phyloP scores from a whole-genome alignment of 2,329 filamentous ascomycete genomes.

The Nannizziopsis arthrosporioides region DNA sequence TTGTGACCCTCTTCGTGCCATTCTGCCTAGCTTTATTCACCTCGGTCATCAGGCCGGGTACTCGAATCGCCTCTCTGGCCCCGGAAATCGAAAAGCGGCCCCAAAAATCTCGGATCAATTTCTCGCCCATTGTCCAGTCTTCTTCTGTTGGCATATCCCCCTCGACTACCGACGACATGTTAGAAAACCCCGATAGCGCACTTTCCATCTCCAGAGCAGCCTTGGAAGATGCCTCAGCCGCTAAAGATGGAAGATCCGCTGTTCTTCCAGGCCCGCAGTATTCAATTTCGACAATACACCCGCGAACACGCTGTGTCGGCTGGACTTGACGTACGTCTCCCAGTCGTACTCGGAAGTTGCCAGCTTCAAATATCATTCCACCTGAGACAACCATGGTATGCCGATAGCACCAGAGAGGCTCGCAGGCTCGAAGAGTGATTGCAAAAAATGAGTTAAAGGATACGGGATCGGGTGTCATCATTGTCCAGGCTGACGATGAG shows the following conservation, averaged over 20 bases:
- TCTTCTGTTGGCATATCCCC: constrained; percentile 20
- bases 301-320: constrained; percentile 28
- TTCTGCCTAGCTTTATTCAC: constrained; percentile 20
- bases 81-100: constrained; percentile 26
- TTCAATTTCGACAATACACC: constrained; percentile 36
- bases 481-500: constrained; percentile 22
- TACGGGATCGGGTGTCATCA: constrained; percentile 29
- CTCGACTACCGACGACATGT: background rate
- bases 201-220: background rate
- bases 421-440: constrained; percentile 32
- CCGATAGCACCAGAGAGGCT: constrained; percentile 34
- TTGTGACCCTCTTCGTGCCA: constrained; percentile 14
- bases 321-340: constrained; percentile 34
- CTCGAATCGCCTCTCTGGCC: constrained; percentile 31
- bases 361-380: constrained; percentile 32
- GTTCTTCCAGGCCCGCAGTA: constrained; percentile 26
- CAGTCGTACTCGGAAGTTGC: constrained; percentile 33
- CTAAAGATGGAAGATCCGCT: background rate
- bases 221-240: background rate
- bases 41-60: constrained; percentile 33
- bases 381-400: constrained; percentile 27
- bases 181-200: background rate
- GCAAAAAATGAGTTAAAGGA: constrained; percentile 29
- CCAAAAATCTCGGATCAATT: constrained; percentile 35
- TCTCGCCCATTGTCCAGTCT: constrained; percentile 29